Conservation (phyloP, 345 rosid species). For the Firmiana major region DNA sequence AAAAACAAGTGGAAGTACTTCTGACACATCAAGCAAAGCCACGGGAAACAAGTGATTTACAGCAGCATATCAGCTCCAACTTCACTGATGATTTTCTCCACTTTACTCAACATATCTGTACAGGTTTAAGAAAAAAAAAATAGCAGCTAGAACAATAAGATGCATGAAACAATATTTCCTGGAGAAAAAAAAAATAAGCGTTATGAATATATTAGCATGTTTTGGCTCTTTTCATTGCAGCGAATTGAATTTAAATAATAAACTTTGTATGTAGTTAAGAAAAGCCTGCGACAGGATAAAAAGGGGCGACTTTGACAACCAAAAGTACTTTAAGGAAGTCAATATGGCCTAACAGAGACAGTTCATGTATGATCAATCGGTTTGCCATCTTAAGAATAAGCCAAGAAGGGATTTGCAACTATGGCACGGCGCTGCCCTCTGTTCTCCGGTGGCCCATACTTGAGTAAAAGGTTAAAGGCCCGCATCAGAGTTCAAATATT, state of each 20-base stretch:
- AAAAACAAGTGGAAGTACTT: background rate
- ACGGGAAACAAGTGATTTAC: slow-evolving; percentile 14
- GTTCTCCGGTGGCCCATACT: background rate
- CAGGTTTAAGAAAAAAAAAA: slow-evolving; percentile 11
- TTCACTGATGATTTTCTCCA: slow-evolving; percentile 61
- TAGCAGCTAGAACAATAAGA: slow-evolving; percentile 7
- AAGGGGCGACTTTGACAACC: background rate
- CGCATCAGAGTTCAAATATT: background rate
- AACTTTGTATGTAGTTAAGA: background rate
- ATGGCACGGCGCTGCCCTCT: background rate
- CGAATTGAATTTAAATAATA: background rate
- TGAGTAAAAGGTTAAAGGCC: background rate
- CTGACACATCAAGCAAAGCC: background rate
- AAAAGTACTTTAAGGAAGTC: background rate
- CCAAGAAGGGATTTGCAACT: background rate
- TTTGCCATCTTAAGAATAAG: background rate
- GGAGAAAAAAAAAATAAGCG: background rate
- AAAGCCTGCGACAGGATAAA: background rate
- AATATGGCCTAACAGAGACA: slow-evolving; percentile 2
- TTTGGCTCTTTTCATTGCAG: background rate
- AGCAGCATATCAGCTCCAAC: slow-evolving; percentile 39
- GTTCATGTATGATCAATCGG: background rate
- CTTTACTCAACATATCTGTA: slow-evolving; percentile 72
- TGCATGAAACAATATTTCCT: background rate
- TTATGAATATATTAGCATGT: background rate